phyloP scores from a whole-genome alignment of 1,284 basidiomycete genomes.

The Marasmius oreades region DNA sequence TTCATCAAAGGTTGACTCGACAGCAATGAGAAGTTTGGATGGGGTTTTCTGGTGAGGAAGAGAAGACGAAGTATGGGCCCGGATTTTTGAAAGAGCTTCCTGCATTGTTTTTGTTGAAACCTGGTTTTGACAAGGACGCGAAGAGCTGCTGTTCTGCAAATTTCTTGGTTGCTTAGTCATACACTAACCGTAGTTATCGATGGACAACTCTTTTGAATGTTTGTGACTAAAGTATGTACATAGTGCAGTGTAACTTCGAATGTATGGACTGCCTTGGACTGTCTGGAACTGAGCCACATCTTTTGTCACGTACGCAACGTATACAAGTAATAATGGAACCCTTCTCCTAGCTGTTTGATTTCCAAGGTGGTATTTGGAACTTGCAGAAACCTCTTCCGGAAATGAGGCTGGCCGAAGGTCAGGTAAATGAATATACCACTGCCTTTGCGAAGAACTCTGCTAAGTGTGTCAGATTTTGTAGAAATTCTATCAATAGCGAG shows the following conservation, averaged over 20 bases:
- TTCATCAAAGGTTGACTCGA: conserved; percentile 86
- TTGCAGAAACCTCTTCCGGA: conserved; percentile 70
- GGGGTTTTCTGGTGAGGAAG: conserved; percentile 88
- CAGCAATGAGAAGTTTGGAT: conserved; percentile 83
- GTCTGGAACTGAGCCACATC: no score
- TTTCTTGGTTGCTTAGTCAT: not conserved
- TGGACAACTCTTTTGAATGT: no score
- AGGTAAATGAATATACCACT: conserved; percentile 76
- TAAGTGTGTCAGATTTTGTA: no score
- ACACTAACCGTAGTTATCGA: not conserved
- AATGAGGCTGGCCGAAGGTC: conserved; percentile 92
- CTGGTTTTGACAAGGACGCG: no score
- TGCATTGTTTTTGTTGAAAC: conserved; percentile 45
- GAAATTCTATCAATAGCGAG: no score
- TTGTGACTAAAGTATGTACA: no score
- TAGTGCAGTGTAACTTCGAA: no score
- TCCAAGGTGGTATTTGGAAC: conserved; percentile 55
- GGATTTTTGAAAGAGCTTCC: conserved; percentile 77
- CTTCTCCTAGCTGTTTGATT: conserved; percentile 66
- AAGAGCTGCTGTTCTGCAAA: not conserved
- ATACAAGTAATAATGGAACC: conserved; percentile 87
- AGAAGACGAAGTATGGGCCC: conserved; percentile 81
- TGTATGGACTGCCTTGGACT: no score
- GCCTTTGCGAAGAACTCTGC: conserved; percentile 61
- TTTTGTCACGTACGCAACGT: conserved; percentile 37